Percentiles rank a stretch among this genome's conserved stretches.
Conservation (phyloP, 2,329 filamentous ascomycete genomes). For the Penicillium expansum region DNA sequence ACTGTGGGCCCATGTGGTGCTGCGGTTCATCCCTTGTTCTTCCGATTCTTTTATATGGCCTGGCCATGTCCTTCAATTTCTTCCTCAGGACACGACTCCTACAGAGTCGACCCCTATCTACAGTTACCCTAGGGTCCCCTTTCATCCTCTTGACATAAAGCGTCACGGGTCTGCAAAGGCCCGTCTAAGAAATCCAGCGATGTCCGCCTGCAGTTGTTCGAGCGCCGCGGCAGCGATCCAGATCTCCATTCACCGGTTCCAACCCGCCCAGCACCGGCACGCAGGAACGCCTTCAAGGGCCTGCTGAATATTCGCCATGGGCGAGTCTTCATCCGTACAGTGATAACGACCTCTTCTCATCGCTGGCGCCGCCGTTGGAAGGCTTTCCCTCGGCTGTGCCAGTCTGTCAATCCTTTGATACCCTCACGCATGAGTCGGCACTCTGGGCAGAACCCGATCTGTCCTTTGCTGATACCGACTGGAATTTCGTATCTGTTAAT, state of each 20-base stretch:
- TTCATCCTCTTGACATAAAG: neutral
- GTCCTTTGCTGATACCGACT: conserved; percentile 22
- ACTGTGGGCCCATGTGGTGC: neutral
- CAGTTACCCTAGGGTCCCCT: conserved; percentile 2
- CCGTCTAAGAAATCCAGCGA: conserved; percentile 26
- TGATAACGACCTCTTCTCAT: conserved; percentile 12
- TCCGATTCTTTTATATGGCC: conserved; percentile 15
- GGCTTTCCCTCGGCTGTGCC: conserved; percentile 16
- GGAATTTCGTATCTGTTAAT: conserved; percentile 19
- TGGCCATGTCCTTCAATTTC: conserved; percentile 1
- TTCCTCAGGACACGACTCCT: conserved; percentile 24
- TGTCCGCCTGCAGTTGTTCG: conserved; percentile 22
- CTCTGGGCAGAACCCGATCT: conserved; percentile 22
- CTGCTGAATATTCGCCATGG: conserved; percentile 16
- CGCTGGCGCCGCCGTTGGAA: conserved; percentile 14
- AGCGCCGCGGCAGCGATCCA: conserved; percentile 19
- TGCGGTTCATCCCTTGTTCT: conserved; percentile 5
- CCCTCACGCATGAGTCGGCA: conserved; percentile 18
- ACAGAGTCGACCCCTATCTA: conserved; percentile 14
- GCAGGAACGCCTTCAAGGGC: conserved; percentile 18
- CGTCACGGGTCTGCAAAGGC: conserved; percentile 28
- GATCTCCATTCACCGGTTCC: conserved; percentile 15
- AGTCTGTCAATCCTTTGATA: conserved; percentile 19
- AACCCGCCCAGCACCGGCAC: conserved; percentile 14
- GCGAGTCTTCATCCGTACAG: conserved; percentile 13